Conservation (phyloP, 805 yeast genomes). For the Schwanniomyces sp. region DNA sequence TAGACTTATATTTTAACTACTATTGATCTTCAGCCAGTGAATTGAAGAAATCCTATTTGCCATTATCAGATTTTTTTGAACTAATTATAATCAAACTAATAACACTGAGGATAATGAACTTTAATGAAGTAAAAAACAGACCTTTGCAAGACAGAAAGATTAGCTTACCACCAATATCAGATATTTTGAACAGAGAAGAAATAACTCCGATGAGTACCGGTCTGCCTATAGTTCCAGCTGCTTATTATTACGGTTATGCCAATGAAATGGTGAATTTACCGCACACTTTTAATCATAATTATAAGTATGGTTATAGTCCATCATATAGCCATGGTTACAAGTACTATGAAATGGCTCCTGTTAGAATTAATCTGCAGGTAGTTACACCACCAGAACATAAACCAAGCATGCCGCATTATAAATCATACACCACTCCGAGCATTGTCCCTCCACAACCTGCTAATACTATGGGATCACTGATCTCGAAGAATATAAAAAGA, state of each 20-base stretch:
- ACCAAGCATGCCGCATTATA: background rate
- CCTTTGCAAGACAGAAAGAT: constrained; percentile 15
- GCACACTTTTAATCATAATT: constrained; percentile 3
- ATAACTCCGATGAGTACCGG: constrained; percentile 3
- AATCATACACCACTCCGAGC: background rate
- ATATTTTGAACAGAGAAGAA: constrained; percentile 21
- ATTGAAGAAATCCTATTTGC: too few relatives aligned
- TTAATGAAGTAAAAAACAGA: background rate
- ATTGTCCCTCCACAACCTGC: background rate
- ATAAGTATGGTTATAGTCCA: constrained; percentile 3
- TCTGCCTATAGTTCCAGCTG: constrained; percentile 6
- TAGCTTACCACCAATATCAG: constrained; percentile 44
- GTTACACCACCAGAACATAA: background rate
- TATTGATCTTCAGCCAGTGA: too few relatives aligned
- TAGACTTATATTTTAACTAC: too few relatives aligned
- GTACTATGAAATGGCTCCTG: constrained; percentile 3
- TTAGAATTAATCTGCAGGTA: constrained; percentile 1
- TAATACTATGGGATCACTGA: background rate
- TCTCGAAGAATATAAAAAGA: constrained; percentile 9
- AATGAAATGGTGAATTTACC: constrained; percentile 1
- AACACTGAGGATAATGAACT: background rate
- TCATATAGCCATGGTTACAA: constrained; percentile 5
- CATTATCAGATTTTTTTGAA: too few relatives aligned
- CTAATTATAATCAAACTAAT: background rate
- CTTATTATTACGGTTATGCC: background rate